Conservation (phyloP, 352 stramenopile species). For the Phytophthora macrochlamydospora region DNA sequence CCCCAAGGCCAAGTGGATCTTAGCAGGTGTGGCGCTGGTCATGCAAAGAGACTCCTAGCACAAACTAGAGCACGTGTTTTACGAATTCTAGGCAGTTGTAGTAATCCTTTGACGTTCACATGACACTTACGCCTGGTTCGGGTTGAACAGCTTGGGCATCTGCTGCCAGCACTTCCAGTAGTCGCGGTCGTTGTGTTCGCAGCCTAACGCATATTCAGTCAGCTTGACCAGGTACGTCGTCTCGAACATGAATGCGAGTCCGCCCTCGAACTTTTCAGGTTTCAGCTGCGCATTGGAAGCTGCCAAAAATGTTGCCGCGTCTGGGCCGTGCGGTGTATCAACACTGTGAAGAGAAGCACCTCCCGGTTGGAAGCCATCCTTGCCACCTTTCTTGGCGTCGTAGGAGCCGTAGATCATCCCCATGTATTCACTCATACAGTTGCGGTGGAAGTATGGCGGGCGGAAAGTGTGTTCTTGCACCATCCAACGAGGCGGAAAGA, state of each 20-base stretch:
- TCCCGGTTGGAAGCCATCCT: constrained; percentile 91
- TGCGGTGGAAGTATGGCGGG: constrained; percentile 95
- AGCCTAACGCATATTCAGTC: constrained; percentile 87
- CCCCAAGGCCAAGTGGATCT: constrained; percentile 91
- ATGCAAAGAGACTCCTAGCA: constrained; percentile 91
- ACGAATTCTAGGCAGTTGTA: not conserved
- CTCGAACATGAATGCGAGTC: constrained; percentile 99
- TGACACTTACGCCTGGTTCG: constrained; percentile 26
- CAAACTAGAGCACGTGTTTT: not conserved
- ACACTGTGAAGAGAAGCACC: constrained; percentile 92
- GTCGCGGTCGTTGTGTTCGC: constrained; percentile 86
- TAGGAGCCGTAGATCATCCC: constrained; percentile 96
- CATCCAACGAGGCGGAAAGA: constrained; percentile 97
- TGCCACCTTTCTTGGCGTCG: constrained; percentile 92
- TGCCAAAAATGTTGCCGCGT: constrained; percentile 91
- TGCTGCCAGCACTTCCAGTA: constrained; percentile 95
- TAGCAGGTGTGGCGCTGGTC: constrained; percentile 92
- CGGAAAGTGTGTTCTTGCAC: constrained; percentile 94
- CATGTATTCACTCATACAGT: constrained; percentile 99
- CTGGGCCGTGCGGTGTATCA: constrained; percentile 93
- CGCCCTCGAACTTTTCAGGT: constrained; percentile 91
- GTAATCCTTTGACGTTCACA: not conserved
- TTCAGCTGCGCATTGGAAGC: constrained; percentile 84
- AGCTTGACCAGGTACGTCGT: constrained; percentile 92
- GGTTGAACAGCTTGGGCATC: constrained; percentile 90